A percentile compares a stretch with the other conserved stretches of the same genome.
Evolutionary conservation across 2,329 filamentous ascomycete genomes (phyloP).

Genomic region (Akanthomyces dipterigenus): DNA sequence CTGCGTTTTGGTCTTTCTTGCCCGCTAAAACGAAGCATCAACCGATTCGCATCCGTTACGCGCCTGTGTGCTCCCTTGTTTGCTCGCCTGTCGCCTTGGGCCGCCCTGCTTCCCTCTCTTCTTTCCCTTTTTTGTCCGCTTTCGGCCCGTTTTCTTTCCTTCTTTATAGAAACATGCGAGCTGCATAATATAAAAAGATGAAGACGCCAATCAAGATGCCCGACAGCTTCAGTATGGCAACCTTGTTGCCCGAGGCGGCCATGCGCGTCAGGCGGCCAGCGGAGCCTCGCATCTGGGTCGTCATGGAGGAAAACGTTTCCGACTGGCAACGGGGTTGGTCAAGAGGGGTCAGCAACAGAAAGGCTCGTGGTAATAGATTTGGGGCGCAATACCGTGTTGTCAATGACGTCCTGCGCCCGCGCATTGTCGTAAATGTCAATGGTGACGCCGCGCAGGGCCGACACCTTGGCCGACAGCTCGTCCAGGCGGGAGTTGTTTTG

Average conservation of each 20-base stretch:
- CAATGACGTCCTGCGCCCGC: conserved; percentile 77
- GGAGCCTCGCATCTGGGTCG: conserved; percentile 74
- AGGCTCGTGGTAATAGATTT: no score
- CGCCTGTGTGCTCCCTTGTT: no score
- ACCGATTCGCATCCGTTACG: background rate
- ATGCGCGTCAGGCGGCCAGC: conserved; percentile 78
- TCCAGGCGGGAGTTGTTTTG: conserved; percentile 95
- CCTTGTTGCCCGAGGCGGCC: conserved; percentile 83
- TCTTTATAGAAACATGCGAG: conserved; percentile 54
- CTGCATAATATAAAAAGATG: conserved; percentile 68
- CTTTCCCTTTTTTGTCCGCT: background rate
- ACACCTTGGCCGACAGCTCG: conserved; percentile 85
- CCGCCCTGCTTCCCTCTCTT: no score
- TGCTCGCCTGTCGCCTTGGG: no score
- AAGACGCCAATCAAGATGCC: conserved; percentile 71
- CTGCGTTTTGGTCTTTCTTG: no score
- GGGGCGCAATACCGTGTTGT: conserved; percentile 62
- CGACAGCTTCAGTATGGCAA: conserved; percentile 83
- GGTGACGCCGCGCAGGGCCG: conserved; percentile 85
- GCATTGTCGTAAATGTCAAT: conserved; percentile 98
- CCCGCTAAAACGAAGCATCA: background rate
- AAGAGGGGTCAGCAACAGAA: background rate
- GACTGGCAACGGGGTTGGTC: conserved; percentile 43
- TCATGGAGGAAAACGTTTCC: conserved; percentile 88
- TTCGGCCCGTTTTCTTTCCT: no score